Conservation (phyloP, 129 eudicot species). For the Flaveria robusta region DNA sequence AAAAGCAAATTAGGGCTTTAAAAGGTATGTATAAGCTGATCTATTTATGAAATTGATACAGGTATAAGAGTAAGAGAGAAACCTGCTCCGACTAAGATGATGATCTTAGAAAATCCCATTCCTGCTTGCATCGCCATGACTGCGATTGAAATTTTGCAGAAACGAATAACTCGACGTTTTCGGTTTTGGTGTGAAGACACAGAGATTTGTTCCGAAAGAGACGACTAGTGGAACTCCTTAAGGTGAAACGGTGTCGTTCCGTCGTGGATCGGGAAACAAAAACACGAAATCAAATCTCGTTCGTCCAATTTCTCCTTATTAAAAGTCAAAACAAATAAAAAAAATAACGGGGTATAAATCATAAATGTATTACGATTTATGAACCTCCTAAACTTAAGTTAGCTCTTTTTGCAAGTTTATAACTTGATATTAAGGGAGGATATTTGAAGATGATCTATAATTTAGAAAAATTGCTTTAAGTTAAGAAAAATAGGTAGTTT, state of each 20-base stretch:
- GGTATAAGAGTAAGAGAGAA: not conserved
- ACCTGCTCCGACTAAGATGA: slow-evolving; percentile 87
- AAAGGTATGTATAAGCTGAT: not conserved
- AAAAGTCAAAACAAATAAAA: no score
- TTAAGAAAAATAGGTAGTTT: no score
- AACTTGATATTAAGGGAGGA: not conserved
- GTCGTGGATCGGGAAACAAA: not conserved
- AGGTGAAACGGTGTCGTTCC: slow-evolving; percentile 18
- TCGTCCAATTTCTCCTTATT: not conserved
- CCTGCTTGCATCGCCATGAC: slow-evolving; percentile 90
- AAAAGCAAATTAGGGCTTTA: slow-evolving; percentile 18
- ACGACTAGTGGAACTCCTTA: not conserved
- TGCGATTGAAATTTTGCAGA: slow-evolving; percentile 32
- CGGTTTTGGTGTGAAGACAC: slow-evolving; percentile 1
- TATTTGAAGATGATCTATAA: not conserved
- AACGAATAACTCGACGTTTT: slow-evolving; percentile 20
- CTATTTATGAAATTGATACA: not conserved
- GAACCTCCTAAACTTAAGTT: no score
- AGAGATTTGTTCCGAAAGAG: slow-evolving; percentile 5
- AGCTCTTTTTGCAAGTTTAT: no score
- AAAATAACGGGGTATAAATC: no score
- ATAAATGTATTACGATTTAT: no score
- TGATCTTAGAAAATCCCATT: slow-evolving; percentile 68
- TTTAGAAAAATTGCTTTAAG: no score
- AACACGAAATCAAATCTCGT: slow-evolving; percentile 15